A percentile compares a stretch with the other conserved stretches of the same genome.
phyloP scores from a whole-genome alignment of 768 basidiomycete genomes.

The Lentinus brumalis region DNA sequence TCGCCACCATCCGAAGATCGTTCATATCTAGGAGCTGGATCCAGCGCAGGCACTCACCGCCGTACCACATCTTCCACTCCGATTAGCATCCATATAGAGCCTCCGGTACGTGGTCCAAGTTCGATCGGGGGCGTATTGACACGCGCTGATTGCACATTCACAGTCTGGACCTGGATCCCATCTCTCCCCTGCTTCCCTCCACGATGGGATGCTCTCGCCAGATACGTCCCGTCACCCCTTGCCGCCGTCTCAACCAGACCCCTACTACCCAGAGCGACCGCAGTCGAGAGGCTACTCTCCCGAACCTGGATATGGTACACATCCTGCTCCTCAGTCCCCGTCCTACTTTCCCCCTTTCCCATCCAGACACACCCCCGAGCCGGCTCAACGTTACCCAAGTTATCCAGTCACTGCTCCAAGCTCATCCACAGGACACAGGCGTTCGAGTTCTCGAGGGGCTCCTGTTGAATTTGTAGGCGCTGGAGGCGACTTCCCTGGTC shows the following conservation, averaged over 20 bases:
- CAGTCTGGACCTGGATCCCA: constrained; percentile 26
- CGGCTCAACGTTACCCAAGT: constrained; percentile 3
- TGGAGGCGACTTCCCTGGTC: neutral
- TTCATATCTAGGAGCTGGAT: constrained; percentile 12
- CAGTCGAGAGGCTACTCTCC: constrained; percentile 10
- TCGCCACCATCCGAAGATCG: constrained; percentile 12
- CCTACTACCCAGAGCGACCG: constrained; percentile 8
- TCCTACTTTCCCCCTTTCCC: constrained; percentile 4
- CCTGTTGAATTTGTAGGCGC: neutral
- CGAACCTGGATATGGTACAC: neutral
- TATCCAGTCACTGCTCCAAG: constrained; percentile 13
- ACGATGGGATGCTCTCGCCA: constrained; percentile 25
- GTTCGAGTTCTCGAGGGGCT: neutral
- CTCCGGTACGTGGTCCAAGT: constrained; percentile 25
- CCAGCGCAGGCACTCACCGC: constrained; percentile 4
- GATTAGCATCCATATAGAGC: constrained; percentile 23
- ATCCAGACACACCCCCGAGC: constrained; percentile 10
- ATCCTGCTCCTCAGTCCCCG: neutral
- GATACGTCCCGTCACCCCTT: constrained; percentile 6
- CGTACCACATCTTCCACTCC: constrained; percentile 15
- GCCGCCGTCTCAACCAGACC: constrained; percentile 7
- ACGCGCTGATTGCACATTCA: neutral
- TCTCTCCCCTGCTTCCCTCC: constrained; percentile 17
- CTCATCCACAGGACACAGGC: constrained; percentile 2
- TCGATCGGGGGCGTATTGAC: neutral